phyloP scores from a whole-genome alignment of 331 rosid genomes.

The Rosa hybrid region DNA sequence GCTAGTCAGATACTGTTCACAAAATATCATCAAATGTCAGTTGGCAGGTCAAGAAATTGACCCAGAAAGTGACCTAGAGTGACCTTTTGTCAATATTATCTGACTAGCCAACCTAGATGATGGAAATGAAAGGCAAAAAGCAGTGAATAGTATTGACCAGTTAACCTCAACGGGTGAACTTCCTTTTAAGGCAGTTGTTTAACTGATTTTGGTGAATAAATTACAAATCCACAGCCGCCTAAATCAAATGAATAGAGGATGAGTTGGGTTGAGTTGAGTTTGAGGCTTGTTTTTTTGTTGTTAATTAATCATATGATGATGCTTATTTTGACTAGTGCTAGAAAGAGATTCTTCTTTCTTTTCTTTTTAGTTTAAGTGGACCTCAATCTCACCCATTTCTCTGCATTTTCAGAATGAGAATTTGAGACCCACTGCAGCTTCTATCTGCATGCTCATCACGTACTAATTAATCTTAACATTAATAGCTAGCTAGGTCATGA shows the following conservation, averaged over 20 bases:
- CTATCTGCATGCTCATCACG: slow-evolving; percentile 51
- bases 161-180: too few species aligned
- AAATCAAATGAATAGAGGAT: neutral
- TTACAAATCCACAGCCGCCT: slow-evolving; percentile 30
- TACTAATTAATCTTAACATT: slow-evolving; percentile 34
- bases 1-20: too few species aligned
- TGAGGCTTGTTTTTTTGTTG: slow-evolving; percentile 11
- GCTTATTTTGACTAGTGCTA: slow-evolving; percentile 38
- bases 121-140: too few species aligned
- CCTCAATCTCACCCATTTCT: slow-evolving; percentile 21
- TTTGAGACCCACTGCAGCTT: slow-evolving; percentile 20
- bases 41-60: too few species aligned
- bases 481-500: slow-evolving; percentile 33
- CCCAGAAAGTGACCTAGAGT: too few species aligned
- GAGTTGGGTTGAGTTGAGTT: neutral
- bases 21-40: too few species aligned
- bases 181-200: neutral
- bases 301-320: slow-evolving; percentile 31
- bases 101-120: too few species aligned
- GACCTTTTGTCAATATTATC: too few species aligned
- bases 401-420: slow-evolving; percentile 2
- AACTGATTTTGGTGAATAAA: slow-evolving; percentile 27
- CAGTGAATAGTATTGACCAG: too few species aligned
- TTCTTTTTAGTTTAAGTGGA: slow-evolving; percentile 24
- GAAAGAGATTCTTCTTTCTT: slow-evolving; percentile 24